Evolutionary conservation across 306 rosid species (phyloP).

Genomic region (Trifolium dubium): DNA sequence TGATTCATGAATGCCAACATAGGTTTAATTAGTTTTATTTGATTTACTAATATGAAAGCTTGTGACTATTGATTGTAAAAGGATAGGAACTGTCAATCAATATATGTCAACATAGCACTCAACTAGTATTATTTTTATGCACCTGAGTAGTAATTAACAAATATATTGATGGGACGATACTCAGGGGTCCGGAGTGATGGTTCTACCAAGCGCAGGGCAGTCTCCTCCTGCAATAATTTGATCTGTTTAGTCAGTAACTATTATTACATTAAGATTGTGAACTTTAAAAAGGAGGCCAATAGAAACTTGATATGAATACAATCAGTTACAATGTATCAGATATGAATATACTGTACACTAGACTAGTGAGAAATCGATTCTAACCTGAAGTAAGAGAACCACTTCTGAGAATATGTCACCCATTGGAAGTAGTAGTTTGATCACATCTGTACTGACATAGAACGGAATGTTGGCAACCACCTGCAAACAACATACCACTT

Average conservation of each 20-base stretch:
- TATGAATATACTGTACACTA: not conserved
- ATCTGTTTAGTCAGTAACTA: slow-evolving; percentile 22
- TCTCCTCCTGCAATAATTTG: slow-evolving; percentile 71
- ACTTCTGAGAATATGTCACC: slow-evolving; percentile 89
- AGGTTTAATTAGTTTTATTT: not conserved
- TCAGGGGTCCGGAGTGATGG: slow-evolving; percentile 71
- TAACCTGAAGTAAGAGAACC: slow-evolving; percentile 84
- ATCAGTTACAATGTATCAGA: slow-evolving; percentile 4
- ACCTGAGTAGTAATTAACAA: slow-evolving; percentile 90
- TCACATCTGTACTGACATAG: slow-evolving; percentile 78
- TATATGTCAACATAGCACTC: not conserved
- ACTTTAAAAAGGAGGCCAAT: slow-evolving; percentile 6
- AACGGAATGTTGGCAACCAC: slow-evolving; percentile 91
- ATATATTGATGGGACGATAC: slow-evolving; percentile 82
- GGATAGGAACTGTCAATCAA: not conserved
- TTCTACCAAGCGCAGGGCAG: slow-evolving; percentile 79
- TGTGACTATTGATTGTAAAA: slow-evolving; percentile 18
- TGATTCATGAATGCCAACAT: not conserved
- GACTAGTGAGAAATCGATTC: slow-evolving; percentile 32
- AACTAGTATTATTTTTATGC: slow-evolving; percentile 27
- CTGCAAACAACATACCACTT: slow-evolving; percentile 51
- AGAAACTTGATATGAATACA: not conserved
- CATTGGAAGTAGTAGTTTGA: slow-evolving; percentile 92
- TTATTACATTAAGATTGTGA: slow-evolving; percentile 7
- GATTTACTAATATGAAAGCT: slow-evolving; percentile 9